Conservation (phyloP, 2,329 filamentous ascomycete genomes). For the Onygenales sp. region DNA sequence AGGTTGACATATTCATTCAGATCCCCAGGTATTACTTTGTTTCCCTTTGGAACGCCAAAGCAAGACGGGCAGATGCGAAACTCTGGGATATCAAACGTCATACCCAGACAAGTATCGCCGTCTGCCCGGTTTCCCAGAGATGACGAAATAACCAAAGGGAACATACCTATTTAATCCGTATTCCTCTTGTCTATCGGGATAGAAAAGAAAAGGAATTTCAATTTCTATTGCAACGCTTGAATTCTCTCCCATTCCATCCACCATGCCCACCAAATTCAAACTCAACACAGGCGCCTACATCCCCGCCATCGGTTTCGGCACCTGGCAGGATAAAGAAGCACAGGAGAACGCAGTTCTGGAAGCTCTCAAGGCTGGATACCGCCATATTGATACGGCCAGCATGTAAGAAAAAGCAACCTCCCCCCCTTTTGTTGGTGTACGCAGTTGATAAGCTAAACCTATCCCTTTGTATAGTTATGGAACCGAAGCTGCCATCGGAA, state of each 20-base stretch:
- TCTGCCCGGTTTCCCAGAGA: too few relatives aligned
- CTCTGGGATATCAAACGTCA: too few relatives aligned
- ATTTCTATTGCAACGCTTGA: neutral
- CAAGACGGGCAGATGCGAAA: too few relatives aligned
- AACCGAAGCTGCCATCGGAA: slow-evolving; percentile 58
- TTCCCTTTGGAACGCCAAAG: too few relatives aligned
- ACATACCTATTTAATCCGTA: too few relatives aligned
- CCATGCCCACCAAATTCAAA: slow-evolving; percentile 27
- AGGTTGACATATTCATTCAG: too few relatives aligned
- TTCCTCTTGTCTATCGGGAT: too few relatives aligned
- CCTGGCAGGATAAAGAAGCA: slow-evolving; percentile 43
- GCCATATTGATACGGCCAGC: slow-evolving; percentile 45
- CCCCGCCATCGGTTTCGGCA: slow-evolving; percentile 43
- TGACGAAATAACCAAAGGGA: too few relatives aligned
- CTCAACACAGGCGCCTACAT: slow-evolving; percentile 41
- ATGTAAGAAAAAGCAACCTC: slow-evolving; percentile 22
- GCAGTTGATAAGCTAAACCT: neutral
- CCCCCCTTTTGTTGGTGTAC: too few relatives aligned
- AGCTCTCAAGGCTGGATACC: slow-evolving; percentile 43
- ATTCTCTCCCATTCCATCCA: neutral
- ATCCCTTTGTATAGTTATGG: slow-evolving; percentile 36
- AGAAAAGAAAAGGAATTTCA: too few relatives aligned
- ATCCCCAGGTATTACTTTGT: too few relatives aligned
- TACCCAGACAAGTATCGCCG: too few relatives aligned
- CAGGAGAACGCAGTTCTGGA: slow-evolving; percentile 38